Percentiles rank a stretch among this genome's conserved stretches.
Conservation (phyloP, 1,139 yeast species). For the Taiozyma sp. region DNA sequence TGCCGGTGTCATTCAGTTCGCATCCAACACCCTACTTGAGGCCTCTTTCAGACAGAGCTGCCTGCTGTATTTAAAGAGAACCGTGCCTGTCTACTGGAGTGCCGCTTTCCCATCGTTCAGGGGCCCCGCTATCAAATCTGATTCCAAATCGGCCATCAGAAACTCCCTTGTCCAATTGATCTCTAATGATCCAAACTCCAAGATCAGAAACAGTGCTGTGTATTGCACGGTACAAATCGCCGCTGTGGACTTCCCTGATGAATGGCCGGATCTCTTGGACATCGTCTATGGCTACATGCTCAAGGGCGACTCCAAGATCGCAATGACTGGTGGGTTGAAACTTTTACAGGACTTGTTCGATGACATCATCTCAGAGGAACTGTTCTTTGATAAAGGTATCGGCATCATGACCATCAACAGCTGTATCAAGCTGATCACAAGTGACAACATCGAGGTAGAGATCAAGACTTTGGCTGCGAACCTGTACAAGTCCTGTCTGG, state of each 20-base stretch:
- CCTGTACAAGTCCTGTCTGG: conserved; percentile 48
- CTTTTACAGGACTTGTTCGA: conserved; percentile 79
- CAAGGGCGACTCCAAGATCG: conserved; percentile 29
- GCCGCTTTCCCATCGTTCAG: conserved; percentile 74
- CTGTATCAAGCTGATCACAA: conserved; percentile 38
- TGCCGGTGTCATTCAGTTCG: conserved; percentile 24
- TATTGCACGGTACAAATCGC: conserved; percentile 82
- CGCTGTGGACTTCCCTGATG: conserved; percentile 90
- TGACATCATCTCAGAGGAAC: conserved; percentile 81
- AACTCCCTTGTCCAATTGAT: conserved; percentile 46
- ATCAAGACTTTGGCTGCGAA: conserved; percentile 47
- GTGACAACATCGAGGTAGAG: conserved; percentile 28
- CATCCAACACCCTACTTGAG: conserved; percentile 12
- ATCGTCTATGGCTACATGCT: conserved; percentile 38
- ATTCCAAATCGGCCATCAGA: conserved; percentile 48
- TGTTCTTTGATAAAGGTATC: conserved; percentile 73
- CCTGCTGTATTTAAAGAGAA: conserved; percentile 60
- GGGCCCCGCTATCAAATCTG: conserved; percentile 61
- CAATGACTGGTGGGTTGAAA: conserved; percentile 60
- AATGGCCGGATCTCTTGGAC: conserved; percentile 77
- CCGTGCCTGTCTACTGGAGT: conserved; percentile 79
- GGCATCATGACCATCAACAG: conserved; percentile 50
- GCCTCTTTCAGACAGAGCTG: conserved; percentile 53
- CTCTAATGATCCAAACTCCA: conserved; percentile 48
- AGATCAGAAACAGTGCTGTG: conserved; percentile 63